Conservation (phyloP, 164 flowering plant genomes). For the Warburgia ugandensis region DNA sequence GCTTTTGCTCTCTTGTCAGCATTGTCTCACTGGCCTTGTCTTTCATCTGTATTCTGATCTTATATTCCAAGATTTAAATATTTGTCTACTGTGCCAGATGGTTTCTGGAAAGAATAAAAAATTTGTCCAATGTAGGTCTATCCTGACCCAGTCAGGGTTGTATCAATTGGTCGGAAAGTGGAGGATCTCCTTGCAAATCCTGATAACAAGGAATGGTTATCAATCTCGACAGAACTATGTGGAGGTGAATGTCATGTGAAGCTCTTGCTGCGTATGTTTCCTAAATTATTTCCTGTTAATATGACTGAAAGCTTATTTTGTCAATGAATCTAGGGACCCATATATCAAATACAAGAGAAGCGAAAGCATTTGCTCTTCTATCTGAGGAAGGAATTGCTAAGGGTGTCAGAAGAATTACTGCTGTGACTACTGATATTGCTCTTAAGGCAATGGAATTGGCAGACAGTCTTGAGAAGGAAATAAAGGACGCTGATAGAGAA, state of each 20-base stretch:
- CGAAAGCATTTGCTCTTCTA: conserved; percentile 83
- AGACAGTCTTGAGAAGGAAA: conserved; percentile 56
- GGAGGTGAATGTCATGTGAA: conserved; percentile 50
- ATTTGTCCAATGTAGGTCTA: conserved; percentile 52
- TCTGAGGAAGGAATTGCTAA: conserved; percentile 96
- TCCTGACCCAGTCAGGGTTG: conserved; percentile 99
- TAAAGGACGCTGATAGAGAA: conserved; percentile 57
- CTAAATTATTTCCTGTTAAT: not conserved
- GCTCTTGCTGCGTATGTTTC: not conserved
- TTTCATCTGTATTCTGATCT: not conserved
- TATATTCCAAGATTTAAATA: no score
- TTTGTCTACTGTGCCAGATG: no score
- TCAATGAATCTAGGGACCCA: conserved; percentile 65
- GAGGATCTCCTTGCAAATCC: conserved; percentile 86
- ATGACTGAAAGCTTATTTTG: conserved; percentile 7
- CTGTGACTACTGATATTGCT: conserved; percentile 79
- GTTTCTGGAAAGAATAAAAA: no score
- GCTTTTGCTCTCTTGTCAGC: not conserved
- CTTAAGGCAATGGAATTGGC: conserved; percentile 63
- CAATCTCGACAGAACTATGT: conserved; percentile 84
- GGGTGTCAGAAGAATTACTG: conserved; percentile 88
- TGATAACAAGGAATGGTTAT: conserved; percentile 65
- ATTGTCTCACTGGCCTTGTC: not conserved
- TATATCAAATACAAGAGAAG: conserved; percentile 88
- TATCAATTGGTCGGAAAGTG: conserved; percentile 75